Base-by-base conservation (phyloP, 2,329 filamentous ascomycete genomes). In the Ambrosiella xylebori region DNA sequence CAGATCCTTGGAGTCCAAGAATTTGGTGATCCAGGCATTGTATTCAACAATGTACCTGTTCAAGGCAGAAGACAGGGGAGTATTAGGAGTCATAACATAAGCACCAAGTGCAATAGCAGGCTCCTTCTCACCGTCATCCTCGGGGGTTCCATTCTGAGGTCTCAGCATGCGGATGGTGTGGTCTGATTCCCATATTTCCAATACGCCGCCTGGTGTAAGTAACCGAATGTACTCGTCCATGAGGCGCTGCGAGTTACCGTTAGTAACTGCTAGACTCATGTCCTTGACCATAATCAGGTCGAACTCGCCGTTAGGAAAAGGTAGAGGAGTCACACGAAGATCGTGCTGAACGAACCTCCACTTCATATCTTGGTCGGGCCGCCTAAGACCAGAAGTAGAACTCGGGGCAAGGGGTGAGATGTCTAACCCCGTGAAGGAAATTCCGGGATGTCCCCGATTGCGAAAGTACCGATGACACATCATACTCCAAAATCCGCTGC, bases 341-440 rank as follows among this genome's bases (percentile, higher is more conserved):
- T 96, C 90, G 67, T 95, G 88, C 66, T 90, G 86, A 57, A 95
- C 80, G 67, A 95, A 96, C 9, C 76, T 81, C 88, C 89, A 95
- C 63, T 86, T 83, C 75, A 95, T 85, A 53, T 87, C 86, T 64
- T 83, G 82, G 63, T 80, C 77, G 3, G 74, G 73, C 64, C 82
- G 81, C 8, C 67, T 56, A 66, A 66, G 50, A 68, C 68, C 56
- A 9, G 63, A 64, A 41, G 64, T 66, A 47, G 65, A 62, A 38
- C 71, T 71, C 7, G 71, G 69, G 3, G 85, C 82, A 27, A 91
- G 68, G 3, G 86, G 83, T 7, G 86, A 85, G 58, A 95, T 81
- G 66, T 95, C 89, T 45, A 95, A 70, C 1, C 89, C 90, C 0
- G 85, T 87, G 66, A 94, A 95, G 4, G 81, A 79, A 19, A 94